These are phyloP conservation scores for Corymbia citriodora DNA, from an alignment of 441 rosid species.

Conservation along the genomic window DNA sequence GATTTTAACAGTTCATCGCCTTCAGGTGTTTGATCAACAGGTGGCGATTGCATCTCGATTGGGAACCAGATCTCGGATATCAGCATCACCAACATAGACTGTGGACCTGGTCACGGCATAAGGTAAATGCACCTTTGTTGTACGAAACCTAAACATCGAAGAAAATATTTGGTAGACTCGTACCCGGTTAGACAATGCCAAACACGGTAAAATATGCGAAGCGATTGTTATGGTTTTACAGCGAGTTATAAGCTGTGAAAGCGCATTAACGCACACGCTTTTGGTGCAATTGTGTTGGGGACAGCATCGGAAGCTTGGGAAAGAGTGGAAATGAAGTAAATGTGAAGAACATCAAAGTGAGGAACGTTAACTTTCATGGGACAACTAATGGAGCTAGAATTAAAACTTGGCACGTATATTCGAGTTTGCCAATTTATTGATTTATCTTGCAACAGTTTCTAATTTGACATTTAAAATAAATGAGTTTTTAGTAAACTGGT, in stretches of 20 bases:
- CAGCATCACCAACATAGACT: not conserved
- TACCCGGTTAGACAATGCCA: not conserved
- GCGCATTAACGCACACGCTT: not conserved
- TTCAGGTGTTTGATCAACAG: not conserved
- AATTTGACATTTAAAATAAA: not conserved
- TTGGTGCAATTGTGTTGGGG: not conserved
- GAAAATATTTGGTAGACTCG: not conserved
- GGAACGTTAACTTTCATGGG: constrained; percentile 5
- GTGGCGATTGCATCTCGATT: constrained; percentile 3
- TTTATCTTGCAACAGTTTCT: not conserved
- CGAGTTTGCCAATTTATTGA: not conserved
- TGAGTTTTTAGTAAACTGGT: not conserved
- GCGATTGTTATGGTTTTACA: not conserved
- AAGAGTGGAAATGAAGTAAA: not conserved
- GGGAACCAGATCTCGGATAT: not conserved
- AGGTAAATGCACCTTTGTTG: not conserved
- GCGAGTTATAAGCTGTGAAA: not conserved
- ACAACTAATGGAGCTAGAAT: constrained; percentile 28
- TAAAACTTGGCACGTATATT: constrained; percentile 27
- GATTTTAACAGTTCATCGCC: not conserved
- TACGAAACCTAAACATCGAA: not conserved
- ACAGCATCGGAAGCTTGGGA: constrained; percentile 9
- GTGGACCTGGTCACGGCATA: constrained; percentile 11
- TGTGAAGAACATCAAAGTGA: constrained; percentile 10
- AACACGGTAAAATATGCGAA: not conserved